Conservation (phyloP, 148 eudicot species). For the Linanthus parryae region DNA sequence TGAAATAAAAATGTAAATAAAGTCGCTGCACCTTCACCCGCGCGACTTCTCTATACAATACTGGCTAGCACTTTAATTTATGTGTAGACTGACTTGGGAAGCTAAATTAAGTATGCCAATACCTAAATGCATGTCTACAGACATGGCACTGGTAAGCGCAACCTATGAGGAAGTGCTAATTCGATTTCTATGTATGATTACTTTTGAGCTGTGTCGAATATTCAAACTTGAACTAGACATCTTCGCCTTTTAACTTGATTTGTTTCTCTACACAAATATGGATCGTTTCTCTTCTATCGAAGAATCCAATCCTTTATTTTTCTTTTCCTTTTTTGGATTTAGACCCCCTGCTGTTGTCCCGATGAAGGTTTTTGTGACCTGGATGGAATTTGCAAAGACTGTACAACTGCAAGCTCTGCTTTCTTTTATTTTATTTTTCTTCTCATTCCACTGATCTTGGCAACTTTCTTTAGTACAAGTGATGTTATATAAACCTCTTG, state of each 20-base stretch:
- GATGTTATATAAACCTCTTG: neutral
- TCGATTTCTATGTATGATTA: neutral
- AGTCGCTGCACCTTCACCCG: too few relatives aligned
- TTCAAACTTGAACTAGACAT: neutral
- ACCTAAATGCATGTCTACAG: too few relatives aligned
- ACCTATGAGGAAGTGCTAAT: neutral
- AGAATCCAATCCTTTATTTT: neutral
- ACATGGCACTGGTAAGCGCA: too few relatives aligned
- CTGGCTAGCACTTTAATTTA: too few relatives aligned
- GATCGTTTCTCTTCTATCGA: neutral
- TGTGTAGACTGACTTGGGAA: too few relatives aligned
- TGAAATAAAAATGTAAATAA: too few relatives aligned
- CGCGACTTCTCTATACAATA: too few relatives aligned
- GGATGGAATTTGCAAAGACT: slow-evolving; percentile 56
- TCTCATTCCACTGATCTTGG: slow-evolving; percentile 1
- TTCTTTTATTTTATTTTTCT: too few relatives aligned
- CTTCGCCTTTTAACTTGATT: neutral
- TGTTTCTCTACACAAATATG: neutral
- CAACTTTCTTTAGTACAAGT: neutral
- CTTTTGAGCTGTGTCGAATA: neutral
- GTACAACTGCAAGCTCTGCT: slow-evolving; percentile 50
- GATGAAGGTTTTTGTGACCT: slow-evolving; percentile 52
- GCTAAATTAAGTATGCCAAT: too few relatives aligned
- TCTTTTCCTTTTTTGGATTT: slow-evolving; percentile 16
- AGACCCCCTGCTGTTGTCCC: slow-evolving; percentile 76